Conservation (phyloP, 768 basidiomycete species). For the Tricholoma furcatifolium region DNA sequence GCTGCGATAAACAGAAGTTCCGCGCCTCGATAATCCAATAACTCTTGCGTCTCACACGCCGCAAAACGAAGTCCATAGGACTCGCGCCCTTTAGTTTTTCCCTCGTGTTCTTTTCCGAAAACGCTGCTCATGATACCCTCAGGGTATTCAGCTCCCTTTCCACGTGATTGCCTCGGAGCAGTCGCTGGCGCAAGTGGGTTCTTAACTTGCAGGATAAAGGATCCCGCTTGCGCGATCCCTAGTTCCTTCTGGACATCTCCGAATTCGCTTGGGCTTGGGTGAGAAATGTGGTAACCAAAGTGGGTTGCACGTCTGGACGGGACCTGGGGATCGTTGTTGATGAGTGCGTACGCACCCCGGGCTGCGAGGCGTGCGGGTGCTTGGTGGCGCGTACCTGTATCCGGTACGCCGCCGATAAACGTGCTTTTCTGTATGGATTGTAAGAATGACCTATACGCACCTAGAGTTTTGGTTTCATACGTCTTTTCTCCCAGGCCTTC, state of each 20-base stretch:
- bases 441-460: conserved; percentile 26
- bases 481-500: conserved; percentile 47
- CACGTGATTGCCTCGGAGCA: conserved; percentile 27
- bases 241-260: conserved; percentile 57
- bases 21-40: conserved; percentile 54
- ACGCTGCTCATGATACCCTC: conserved; percentile 44
- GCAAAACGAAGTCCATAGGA: conserved; percentile 50
- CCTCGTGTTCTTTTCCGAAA: conserved; percentile 37
- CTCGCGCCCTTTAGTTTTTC: conserved; percentile 26
- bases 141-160: conserved; percentile 43
- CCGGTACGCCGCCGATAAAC: background rate
- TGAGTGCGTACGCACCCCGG: conserved; percentile 59
- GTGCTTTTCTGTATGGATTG: background rate
- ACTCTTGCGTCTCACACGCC: conserved; percentile 45
- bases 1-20: conserved; percentile 57
- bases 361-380: conserved; percentile 52
- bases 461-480: conserved; percentile 64
- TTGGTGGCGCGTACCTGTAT: conserved; percentile 48
- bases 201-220: conserved; percentile 61
- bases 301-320: conserved; percentile 50
- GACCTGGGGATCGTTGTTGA: conserved; percentile 42
- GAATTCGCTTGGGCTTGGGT: conserved; percentile 41
- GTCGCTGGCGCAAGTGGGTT: conserved; percentile 50
- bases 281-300: conserved; percentile 59
- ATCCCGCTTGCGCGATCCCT: conserved; percentile 50